Conservation (phyloP, 2,329 filamentous ascomycete genomes). For the Pseudogymnoascus sp. region DNA sequence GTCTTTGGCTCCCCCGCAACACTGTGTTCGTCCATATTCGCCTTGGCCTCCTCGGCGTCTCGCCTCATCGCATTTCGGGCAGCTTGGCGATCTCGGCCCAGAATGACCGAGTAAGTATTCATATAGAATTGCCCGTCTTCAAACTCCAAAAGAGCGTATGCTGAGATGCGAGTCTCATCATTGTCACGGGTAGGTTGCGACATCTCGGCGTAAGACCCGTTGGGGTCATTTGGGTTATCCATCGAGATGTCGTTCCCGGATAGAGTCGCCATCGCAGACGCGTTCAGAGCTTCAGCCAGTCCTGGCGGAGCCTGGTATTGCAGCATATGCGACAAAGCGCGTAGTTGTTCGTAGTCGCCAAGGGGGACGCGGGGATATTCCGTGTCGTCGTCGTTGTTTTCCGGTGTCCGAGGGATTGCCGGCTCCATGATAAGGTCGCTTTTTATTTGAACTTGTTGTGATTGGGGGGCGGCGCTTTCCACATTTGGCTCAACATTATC, state of each 20-base stretch:
- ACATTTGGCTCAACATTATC: background rate
- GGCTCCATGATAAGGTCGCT: slow-evolving; percentile 6
- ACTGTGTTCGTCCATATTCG: slow-evolving; percentile 42
- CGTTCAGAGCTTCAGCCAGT: background rate
- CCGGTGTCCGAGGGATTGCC: slow-evolving; percentile 8
- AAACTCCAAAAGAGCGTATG: slow-evolving; percentile 58
- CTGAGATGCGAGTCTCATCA: slow-evolving; percentile 30
- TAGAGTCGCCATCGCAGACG: slow-evolving; percentile 7
- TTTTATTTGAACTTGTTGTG: background rate
- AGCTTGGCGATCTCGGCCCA: slow-evolving; percentile 64
- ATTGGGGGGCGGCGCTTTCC: background rate
- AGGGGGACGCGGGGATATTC: slow-evolving; percentile 4
- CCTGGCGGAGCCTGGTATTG: slow-evolving; percentile 5
- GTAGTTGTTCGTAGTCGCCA: slow-evolving; percentile 1
- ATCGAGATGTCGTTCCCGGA: slow-evolving; percentile 11
- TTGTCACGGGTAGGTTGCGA: slow-evolving; percentile 15
- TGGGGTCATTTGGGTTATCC: slow-evolving; percentile 9
- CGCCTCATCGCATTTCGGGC: slow-evolving; percentile 42
- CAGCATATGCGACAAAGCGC: slow-evolving; percentile 4
- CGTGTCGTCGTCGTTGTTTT: slow-evolving; percentile 3
- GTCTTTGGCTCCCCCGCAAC: slow-evolving; percentile 39
- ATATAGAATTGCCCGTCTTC: slow-evolving; percentile 72
- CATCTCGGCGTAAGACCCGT: slow-evolving; percentile 16
- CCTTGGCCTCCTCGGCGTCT: slow-evolving; percentile 41
- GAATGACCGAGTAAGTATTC: slow-evolving; percentile 65